Percentiles rank a stretch among this genome's conserved stretches.
Conservation (phyloP, 2,329 filamentous ascomycete genomes). For the Monosporascus sp. region DNA sequence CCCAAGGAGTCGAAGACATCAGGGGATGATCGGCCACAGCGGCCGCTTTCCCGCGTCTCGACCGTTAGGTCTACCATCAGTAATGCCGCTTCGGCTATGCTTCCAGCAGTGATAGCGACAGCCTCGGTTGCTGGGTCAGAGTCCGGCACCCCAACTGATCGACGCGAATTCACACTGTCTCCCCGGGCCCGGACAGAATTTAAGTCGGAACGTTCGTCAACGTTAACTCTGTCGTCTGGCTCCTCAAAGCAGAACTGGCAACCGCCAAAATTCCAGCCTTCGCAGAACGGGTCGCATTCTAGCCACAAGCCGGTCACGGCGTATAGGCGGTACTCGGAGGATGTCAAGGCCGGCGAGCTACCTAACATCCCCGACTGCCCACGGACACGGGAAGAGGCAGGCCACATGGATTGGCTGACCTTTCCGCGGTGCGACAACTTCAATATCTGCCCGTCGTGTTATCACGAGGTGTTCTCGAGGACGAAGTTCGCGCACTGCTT, state of each 20-base stretch:
- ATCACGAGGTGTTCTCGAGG: constrained; percentile 60
- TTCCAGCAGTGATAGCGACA: constrained; percentile 12
- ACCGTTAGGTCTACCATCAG: constrained; percentile 16
- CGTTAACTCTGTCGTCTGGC: constrained; percentile 13
- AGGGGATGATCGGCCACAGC: constrained; percentile 13
- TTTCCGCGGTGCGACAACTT: constrained; percentile 66
- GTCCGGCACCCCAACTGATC: constrained; percentile 6
- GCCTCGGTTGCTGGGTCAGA: constrained; percentile 7
- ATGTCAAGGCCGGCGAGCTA: constrained; percentile 36
- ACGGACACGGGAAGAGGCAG: constrained; percentile 54
- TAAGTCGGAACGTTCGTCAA: constrained; percentile 12
- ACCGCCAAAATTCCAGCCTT: constrained; percentile 39
- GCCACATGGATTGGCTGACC: constrained; percentile 75
- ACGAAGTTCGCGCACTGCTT: constrained; percentile 66
- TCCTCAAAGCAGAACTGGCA: constrained; percentile 36
- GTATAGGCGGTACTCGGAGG: constrained; percentile 51
- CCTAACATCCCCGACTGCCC: constrained; percentile 62
- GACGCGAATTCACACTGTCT: constrained; percentile 8
- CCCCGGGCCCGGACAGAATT: constrained; percentile 11
- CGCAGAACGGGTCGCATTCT: constrained; percentile 24
- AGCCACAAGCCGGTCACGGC: constrained; percentile 40
- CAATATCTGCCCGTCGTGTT: constrained; percentile 79
- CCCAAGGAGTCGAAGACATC: constrained; percentile 19
- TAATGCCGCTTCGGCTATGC: constrained; percentile 7
- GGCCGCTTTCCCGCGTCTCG: constrained; percentile 18